Evolutionary conservation across 108 stramenopile species (phyloP).

Genomic region (Nitzschia palea): DNA sequence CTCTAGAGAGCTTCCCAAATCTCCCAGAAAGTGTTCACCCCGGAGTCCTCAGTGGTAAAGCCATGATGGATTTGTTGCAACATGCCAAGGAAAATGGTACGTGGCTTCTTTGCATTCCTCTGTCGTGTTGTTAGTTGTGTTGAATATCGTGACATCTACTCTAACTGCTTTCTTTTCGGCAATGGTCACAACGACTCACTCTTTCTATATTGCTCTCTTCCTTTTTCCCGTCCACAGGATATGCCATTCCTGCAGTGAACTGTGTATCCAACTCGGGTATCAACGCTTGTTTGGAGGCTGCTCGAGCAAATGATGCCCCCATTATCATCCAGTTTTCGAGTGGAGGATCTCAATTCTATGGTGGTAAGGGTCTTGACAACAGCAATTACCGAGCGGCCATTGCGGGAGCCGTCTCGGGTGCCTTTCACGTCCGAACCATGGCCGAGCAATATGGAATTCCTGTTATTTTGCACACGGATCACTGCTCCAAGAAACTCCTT

Average conservation of each 20-base stretch:
- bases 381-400: slow-evolving; percentile 77
- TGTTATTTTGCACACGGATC: slow-evolving; percentile 94
- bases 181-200: too few species aligned
- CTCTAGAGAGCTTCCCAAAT: slow-evolving; percentile 68
- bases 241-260: slow-evolving; percentile 95
- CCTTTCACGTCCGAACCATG: slow-evolving; percentile 92
- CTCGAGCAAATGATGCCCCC: slow-evolving; percentile 84
- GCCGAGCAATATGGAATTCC: slow-evolving; percentile 94
- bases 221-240: slow-evolving; percentile 52
- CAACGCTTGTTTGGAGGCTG: slow-evolving; percentile 92
- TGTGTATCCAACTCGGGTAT: slow-evolving; percentile 87
- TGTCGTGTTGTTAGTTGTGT: too few species aligned
- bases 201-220: too few species aligned
- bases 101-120: slow-evolving; percentile 8
- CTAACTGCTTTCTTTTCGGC: too few species aligned
- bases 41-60: slow-evolving; percentile 78
- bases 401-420: slow-evolving; percentile 88
- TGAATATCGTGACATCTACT: too few species aligned
- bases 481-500: slow-evolving; percentile 88
- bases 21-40: slow-evolving; percentile 78
- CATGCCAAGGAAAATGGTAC: slow-evolving; percentile 79
- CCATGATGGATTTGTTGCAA: slow-evolving; percentile 71
- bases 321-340: slow-evolving; percentile 91
- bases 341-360: slow-evolving; percentile 90
- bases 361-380: slow-evolving; percentile 89